Percentiles rank a stretch among this genome's conserved stretches.
phyloP scores from a whole-genome alignment of 2,329 filamentous ascomycete genomes.

The Nemania sp. region DNA sequence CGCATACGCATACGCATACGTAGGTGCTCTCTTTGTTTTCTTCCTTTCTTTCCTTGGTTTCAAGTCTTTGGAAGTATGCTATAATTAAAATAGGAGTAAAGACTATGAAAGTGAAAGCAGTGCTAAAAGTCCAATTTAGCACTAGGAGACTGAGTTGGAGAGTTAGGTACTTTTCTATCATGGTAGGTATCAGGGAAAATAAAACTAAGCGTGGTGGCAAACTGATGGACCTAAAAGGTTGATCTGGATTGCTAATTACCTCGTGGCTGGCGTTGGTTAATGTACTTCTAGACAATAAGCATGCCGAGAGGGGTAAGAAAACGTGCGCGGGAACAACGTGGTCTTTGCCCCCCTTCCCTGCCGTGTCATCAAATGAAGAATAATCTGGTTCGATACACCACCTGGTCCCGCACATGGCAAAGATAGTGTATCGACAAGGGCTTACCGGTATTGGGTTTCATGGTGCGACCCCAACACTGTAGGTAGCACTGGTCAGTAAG shows the following conservation, averaged over 20 bases:
- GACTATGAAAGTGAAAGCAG: neutral
- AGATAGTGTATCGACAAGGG: conserved; percentile 22
- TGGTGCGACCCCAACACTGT: conserved; percentile 19
- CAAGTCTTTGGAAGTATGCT: neutral
- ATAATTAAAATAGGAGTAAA: neutral
- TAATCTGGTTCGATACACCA: conserved; percentile 25
- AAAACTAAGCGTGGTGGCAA: conserved; percentile 14
- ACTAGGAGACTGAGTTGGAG: neutral
- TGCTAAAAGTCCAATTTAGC: neutral
- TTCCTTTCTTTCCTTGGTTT: neutral
- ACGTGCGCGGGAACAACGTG: conserved; percentile 37
- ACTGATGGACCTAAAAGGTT: conserved; percentile 12
- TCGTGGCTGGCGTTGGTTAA: conserved; percentile 34
- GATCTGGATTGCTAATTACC: conserved; percentile 19
- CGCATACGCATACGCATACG: no score
- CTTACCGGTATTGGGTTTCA: conserved; percentile 22
- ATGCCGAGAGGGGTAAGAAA: conserved; percentile 37
- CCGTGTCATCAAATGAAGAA: conserved; percentile 24
- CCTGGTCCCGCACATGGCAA: conserved; percentile 36
- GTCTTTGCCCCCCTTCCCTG: conserved; percentile 26
- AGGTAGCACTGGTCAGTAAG: neutral
- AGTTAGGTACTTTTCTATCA: no score
- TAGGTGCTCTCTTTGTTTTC: neutral
- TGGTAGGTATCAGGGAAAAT: neutral
- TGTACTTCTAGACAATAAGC: conserved; percentile 20